A percentile compares a stretch with the other conserved stretches of the same genome.
Evolutionary conservation across 2,329 filamentous ascomycete species (phyloP).

Genomic region (Aspergillus candidus): DNA sequence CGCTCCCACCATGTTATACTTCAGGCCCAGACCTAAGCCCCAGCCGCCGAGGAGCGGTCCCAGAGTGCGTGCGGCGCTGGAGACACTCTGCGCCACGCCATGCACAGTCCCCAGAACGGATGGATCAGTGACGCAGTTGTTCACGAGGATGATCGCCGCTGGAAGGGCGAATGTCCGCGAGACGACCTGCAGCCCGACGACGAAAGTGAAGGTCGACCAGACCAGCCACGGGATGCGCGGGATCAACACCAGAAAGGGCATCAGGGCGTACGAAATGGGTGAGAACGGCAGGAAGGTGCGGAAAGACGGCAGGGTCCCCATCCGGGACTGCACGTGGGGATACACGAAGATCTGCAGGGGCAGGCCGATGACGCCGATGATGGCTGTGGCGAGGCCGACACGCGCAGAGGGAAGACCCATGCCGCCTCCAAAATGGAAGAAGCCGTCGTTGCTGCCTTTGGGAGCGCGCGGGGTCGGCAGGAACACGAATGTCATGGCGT

Average conservation of each 20-base stretch:
- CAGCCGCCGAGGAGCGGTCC: conserved; percentile 52
- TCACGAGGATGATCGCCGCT: conserved; percentile 53
- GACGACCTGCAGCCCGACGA: conserved; percentile 63
- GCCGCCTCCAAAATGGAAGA: conserved; percentile 62
- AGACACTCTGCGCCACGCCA: conserved; percentile 52
- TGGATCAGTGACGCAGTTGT: conserved; percentile 54
- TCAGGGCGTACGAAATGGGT: conserved; percentile 61
- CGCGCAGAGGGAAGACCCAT: conserved; percentile 65
- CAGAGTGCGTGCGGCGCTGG: conserved; percentile 49
- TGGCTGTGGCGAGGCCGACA: conserved; percentile 72
- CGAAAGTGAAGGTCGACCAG: conserved; percentile 59
- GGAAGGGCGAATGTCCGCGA: conserved; percentile 65
- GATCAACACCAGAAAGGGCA: conserved; percentile 66
- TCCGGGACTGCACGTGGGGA: conserved; percentile 57
- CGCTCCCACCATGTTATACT: conserved; percentile 49
- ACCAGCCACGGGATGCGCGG: conserved; percentile 51
- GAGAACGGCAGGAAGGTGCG: conserved; percentile 64
- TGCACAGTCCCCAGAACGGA: conserved; percentile 54
- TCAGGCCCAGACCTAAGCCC: conserved; percentile 49
- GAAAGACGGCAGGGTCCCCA: conserved; percentile 65
- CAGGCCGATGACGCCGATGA: conserved; percentile 71
- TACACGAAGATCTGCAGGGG: conserved; percentile 66
- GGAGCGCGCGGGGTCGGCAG: conserved; percentile 62
- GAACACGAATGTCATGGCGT: conserved; percentile 70
- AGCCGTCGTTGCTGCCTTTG: conserved; percentile 34